Evolutionary conservation across 73 alveolate genomes (phyloP), one percentile per base, ranked within the genome.

Genomic region (Stentor coeruleus): DNA sequence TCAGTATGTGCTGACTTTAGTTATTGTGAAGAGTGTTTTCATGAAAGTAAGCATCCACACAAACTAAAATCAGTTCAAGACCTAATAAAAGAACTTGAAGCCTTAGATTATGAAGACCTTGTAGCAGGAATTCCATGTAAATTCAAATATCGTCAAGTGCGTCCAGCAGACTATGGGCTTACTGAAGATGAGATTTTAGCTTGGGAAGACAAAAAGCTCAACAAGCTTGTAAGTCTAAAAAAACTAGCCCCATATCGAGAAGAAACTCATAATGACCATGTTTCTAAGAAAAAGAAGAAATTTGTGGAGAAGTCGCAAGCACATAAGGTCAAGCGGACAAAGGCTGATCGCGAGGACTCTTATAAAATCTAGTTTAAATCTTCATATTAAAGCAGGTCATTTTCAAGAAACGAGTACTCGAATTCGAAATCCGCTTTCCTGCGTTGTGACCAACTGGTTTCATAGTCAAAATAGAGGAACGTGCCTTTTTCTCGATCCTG

Each of bases 141-240:
- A 79, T 97, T 97, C 83, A 94, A 87, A 90, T 97, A 97, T 87
- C 88, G 92, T 2, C 92, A 96, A 84, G 99, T 97, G 14, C 82
- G 82, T 0, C 84, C 89, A 76, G 93, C 90, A 59, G 96, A 92
- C 80, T 97, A 91, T 79, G 99, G 99, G 3, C 91, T 97, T 15
- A 96, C 98, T 28, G 96, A 94, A 84, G 99, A 97, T 74, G 98
- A 96, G 87, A 81, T 97, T 77, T 82, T 97, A 4, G 91, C 90
- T 39, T 92, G 95, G 58, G 99, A 97, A 88, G 99, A 95, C 90
- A 93, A 91, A 77, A 79, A 94, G 33, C 88, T 97, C 35, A 97
- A 96, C 88, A 86, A 93, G 84, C 85, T 91, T 86, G 94, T 97
- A 15, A 93, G 98, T 38, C 82, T 97, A 72, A 97, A 96, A 89